A percentile compares a stretch with the other conserved stretches of the same genome.
phyloP scores from a whole-genome alignment of 805 yeast species.

The Metschnikowia amazonensis region DNA sequence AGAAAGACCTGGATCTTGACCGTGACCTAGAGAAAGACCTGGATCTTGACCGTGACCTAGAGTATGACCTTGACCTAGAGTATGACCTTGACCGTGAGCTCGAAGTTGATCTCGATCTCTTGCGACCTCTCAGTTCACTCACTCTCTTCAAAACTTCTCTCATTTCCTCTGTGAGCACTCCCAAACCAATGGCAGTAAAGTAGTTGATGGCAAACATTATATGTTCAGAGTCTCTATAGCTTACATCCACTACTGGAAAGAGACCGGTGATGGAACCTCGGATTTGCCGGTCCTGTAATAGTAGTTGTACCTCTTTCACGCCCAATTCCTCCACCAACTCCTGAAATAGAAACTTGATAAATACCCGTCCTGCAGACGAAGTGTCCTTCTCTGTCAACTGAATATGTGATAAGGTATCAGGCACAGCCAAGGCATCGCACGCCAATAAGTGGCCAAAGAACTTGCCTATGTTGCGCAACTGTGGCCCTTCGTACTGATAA shows the following conservation, averaged over 20 bases:
- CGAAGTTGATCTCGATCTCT: conserved; percentile 14
- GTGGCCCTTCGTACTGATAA: conserved; percentile 67
- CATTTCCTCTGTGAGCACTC: conserved; percentile 79
- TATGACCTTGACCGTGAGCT: conserved; percentile 17
- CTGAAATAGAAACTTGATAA: conserved; percentile 75
- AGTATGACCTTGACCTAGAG: conserved; percentile 13
- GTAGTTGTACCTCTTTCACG: conserved; percentile 43
- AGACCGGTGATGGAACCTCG: conserved; percentile 50
- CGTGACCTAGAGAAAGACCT: conserved; percentile 19
- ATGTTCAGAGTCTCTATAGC: conserved; percentile 41
- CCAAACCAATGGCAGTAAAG: conserved; percentile 90
- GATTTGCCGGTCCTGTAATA: conserved; percentile 49
- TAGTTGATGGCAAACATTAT: conserved; percentile 79
- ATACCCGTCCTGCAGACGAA: conserved; percentile 76
- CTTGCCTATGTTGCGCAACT: conserved; percentile 73
- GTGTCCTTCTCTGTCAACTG: conserved; percentile 67
- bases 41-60: conserved; percentile 13
- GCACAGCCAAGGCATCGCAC: conserved; percentile 62
- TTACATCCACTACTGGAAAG: conserved; percentile 51
- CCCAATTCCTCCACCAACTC: conserved; percentile 80
- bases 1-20: conserved; percentile 7
- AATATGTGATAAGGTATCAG: conserved; percentile 49
- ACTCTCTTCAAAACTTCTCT: conserved; percentile 47
- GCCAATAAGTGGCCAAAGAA: conserved; percentile 85
- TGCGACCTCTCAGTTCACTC: conserved; percentile 23